Conservation (phyloP, 2,329 filamentous ascomycete genomes). For the Ploettnerulaceae sp. region DNA sequence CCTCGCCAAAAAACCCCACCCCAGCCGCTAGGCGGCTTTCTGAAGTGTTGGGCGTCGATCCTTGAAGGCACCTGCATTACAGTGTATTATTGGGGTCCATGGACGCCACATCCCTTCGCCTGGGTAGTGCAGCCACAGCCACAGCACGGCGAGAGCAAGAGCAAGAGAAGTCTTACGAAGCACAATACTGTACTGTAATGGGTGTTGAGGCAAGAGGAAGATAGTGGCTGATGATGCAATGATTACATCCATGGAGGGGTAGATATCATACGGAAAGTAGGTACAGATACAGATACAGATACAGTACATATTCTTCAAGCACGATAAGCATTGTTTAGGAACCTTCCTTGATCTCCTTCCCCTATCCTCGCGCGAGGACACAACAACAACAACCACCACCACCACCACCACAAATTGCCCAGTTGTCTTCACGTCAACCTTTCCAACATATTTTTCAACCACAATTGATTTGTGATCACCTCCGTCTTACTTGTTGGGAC, state of each 20-base stretch:
- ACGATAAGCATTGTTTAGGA: not conserved
- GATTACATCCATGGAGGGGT: not conserved
- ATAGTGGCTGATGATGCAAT: not conserved
- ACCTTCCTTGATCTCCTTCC: too few species aligned
- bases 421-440: too few species aligned
- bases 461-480: too few species aligned
- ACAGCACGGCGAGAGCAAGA: too few species aligned
- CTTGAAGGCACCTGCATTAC: too few species aligned
- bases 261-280: not conserved
- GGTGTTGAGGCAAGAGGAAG: not conserved
- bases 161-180: not conserved
- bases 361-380: too few species aligned
- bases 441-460: too few species aligned
- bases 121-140: too few species aligned
- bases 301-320: not conserved
- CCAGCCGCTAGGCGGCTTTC: constrained; percentile 7
- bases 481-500: too few species aligned
- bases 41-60: constrained; percentile 18
- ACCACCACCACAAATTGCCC: too few species aligned
- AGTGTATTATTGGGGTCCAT: too few species aligned
- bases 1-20: constrained; percentile 14
- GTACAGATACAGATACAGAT: not conserved
- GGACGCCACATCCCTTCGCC: constrained; percentile 4
- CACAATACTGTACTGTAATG: not conserved
- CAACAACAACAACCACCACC: too few species aligned